Conservation (phyloP, 2,329 filamentous ascomycete genomes). For the Epichloe sibirici region DNA sequence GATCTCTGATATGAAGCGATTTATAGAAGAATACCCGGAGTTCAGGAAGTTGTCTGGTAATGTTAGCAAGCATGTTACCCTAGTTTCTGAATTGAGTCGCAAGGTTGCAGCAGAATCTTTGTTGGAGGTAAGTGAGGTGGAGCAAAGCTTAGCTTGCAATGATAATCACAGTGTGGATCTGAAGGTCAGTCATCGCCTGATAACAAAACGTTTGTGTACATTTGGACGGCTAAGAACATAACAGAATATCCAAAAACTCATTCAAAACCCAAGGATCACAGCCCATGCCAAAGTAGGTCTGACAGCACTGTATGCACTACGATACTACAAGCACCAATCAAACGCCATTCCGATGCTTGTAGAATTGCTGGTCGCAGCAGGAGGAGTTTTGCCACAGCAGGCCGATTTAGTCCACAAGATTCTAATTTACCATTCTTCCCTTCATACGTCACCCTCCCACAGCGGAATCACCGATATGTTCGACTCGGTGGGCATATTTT, state of each 20-base stretch:
- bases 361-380: slow-evolving; percentile 74
- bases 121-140: slow-evolving; percentile 92
- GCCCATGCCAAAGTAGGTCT: slow-evolving; percentile 76
- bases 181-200: slow-evolving; percentile 45
- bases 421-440: slow-evolving; percentile 71
- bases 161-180: slow-evolving; percentile 87
- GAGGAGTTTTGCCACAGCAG: slow-evolving; percentile 62
- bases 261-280: slow-evolving; percentile 67
- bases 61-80: slow-evolving; percentile 94
- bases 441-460: slow-evolving; percentile 65
- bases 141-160: slow-evolving; percentile 93
- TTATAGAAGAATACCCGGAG: slow-evolving; percentile 97
- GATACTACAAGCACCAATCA: slow-evolving; percentile 77
- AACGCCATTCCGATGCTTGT: slow-evolving; percentile 76
- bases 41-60: slow-evolving; percentile 95
- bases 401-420: slow-evolving; percentile 74
- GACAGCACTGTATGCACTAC: slow-evolving; percentile 86
- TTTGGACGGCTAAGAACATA: slow-evolving; percentile 12
- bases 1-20: slow-evolving; percentile 97
- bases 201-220: not conserved
- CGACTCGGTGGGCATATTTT: slow-evolving; percentile 82
- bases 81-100: slow-evolving; percentile 86
- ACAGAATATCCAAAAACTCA: slow-evolving; percentile 72
- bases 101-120: slow-evolving; percentile 75
- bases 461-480: slow-evolving; percentile 85